Conservation (phyloP, 163 green algal genomes). For the Scenedesmus sp. region DNA sequence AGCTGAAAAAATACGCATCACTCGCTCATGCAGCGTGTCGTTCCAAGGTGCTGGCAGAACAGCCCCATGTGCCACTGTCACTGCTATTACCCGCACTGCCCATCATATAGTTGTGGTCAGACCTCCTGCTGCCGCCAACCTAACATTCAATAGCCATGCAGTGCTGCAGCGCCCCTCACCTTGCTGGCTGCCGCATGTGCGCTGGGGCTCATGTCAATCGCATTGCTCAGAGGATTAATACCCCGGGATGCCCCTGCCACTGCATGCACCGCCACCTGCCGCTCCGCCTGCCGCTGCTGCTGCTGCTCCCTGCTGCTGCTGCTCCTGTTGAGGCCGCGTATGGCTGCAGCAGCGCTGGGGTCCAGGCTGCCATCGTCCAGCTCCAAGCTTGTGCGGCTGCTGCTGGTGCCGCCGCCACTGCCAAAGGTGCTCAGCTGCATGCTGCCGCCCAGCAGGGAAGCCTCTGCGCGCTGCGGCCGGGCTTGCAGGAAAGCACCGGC, state of each 20-base stretch:
- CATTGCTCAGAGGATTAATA: conserved; percentile 30
- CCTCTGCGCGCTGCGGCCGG: background rate
- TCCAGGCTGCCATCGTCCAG: background rate
- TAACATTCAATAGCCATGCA: background rate
- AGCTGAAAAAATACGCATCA: too few relatives aligned
- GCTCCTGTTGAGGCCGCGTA: background rate
- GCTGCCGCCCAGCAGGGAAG: background rate
- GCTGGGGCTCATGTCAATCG: background rate
- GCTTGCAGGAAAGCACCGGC: background rate
- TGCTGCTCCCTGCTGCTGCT: background rate
- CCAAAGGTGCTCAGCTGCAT: background rate
- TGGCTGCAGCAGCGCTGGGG: background rate
- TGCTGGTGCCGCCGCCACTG: background rate
- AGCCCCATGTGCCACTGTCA: background rate
- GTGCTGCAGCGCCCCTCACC: background rate
- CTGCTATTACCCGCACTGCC: background rate
- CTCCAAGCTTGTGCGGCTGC: background rate
- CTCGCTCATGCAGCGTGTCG: background rate
- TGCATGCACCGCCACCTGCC: background rate
- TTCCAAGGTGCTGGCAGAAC: background rate
- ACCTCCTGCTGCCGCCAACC: background rate
- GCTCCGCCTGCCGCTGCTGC: background rate
- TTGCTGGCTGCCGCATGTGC: background rate
- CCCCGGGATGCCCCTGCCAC: background rate
- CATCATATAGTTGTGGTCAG: background rate